Evolutionary conservation across 257 asterid species (phyloP).

Genomic region (Nicotiana knightiana): DNA sequence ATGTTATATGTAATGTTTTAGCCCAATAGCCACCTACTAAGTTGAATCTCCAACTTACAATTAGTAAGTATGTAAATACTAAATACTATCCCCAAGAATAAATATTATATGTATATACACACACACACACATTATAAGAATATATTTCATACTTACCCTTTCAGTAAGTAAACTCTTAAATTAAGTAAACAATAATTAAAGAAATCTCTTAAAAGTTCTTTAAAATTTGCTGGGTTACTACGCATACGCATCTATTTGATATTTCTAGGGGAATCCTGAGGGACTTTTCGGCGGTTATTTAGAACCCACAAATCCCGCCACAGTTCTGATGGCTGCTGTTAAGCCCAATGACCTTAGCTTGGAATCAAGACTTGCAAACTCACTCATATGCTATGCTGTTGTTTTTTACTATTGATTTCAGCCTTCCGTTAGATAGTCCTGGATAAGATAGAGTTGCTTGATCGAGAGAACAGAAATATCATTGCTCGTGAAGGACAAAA

Average conservation of each 20-base stretch:
- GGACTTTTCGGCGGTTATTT: conserved; percentile 58
- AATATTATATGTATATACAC: too few relatives aligned
- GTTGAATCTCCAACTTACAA: too few relatives aligned
- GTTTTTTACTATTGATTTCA: conserved; percentile 61
- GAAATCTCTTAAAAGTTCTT: too few relatives aligned
- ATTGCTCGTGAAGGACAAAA: conserved; percentile 75
- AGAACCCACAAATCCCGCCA: conserved; percentile 72
- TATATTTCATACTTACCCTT: too few relatives aligned
- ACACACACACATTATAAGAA: too few relatives aligned
- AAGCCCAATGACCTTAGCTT: conserved; percentile 47
- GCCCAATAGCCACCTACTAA: too few relatives aligned
- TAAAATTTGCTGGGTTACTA: too few relatives aligned
- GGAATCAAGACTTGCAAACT: conserved; percentile 47
- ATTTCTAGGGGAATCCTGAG: conserved; percentile 37
- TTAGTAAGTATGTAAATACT: too few relatives aligned
- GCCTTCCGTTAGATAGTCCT: conserved; percentile 44
- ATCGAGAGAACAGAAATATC: conserved; percentile 57
- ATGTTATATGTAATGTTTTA: too few relatives aligned
- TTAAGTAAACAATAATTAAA: too few relatives aligned
- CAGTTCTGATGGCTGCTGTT: conserved; percentile 65
- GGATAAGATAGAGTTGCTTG: conserved; percentile 72
- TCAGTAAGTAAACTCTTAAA: too few relatives aligned
- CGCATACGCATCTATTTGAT: conserved; percentile 69
- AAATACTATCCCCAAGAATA: too few relatives aligned
- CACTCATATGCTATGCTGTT: conserved; percentile 69